These are phyloP conservation scores for Mallotus japonicus DNA, from an alignment of 441 rosid species.

Conservation along the genomic window DNA sequence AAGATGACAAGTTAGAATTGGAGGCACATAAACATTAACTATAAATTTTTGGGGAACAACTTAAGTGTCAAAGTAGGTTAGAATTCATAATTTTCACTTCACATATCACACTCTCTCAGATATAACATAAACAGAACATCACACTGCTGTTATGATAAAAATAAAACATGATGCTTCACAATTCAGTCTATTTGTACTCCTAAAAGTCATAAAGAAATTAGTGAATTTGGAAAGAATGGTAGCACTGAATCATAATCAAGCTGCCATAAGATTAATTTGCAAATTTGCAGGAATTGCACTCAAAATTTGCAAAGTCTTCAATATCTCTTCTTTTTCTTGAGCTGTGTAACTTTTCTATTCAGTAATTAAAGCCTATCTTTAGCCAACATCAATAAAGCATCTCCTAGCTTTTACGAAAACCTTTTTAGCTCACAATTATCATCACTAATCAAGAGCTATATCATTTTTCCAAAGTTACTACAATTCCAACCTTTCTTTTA, in stretches of 20 bases:
- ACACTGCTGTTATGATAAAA: neutral
- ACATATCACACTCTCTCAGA: neutral
- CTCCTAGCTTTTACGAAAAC: neutral
- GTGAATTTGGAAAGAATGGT: neutral
- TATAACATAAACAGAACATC: neutral
- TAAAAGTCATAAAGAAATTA: neutral
- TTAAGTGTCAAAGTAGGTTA: neutral
- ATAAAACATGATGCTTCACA: neutral
- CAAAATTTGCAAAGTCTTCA: neutral
- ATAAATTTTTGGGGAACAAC: neutral
- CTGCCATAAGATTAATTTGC: neutral
- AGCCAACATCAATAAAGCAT: neutral
- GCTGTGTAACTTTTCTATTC: constrained; percentile 10
- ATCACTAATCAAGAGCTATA: neutral
- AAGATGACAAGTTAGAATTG: too few species aligned
- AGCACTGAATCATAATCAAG: neutral
- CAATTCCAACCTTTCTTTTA: neutral
- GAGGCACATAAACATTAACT: neutral
- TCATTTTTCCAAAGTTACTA: constrained; percentile 3
- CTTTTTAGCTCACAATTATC: neutral
- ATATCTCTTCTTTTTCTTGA: neutral
- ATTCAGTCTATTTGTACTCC: neutral
- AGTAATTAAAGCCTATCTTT: too few species aligned
- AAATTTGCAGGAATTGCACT: neutral
- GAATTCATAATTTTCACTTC: neutral